Conservation (phyloP, 1,284 basidiomycete species). For the Neolentinus lepideus region DNA sequence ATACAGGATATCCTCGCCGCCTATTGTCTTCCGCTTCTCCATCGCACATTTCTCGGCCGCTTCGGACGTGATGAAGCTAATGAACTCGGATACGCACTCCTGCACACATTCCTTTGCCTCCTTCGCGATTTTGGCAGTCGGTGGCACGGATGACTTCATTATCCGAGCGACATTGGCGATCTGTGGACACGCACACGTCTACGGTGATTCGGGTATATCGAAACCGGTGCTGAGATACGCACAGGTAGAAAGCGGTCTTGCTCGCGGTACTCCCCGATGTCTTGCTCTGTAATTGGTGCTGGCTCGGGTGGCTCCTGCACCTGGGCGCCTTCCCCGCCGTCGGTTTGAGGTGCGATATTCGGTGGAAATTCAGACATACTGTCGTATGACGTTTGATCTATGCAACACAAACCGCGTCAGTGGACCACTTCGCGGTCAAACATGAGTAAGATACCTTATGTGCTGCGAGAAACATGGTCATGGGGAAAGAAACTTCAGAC, state of each 20-base stretch:
- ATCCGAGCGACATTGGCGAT: constrained; percentile 95
- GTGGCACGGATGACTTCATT: constrained; percentile 87
- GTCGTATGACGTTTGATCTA: neutral
- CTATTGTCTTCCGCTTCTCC: constrained; percentile 85
- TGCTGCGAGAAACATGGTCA: neutral
- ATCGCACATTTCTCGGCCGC: constrained; percentile 84
- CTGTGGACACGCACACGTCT: constrained; percentile 28
- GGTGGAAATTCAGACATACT: constrained; percentile 48
- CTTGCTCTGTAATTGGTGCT: constrained; percentile 79
- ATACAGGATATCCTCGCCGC: constrained; percentile 86
- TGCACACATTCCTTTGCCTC: constrained; percentile 97
- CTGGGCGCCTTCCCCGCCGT: constrained; percentile 32
- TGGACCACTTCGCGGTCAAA: too few species aligned
- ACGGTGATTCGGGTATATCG: neutral
- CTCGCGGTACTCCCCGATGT: constrained; percentile 87
- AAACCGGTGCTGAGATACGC: constrained; percentile 21
- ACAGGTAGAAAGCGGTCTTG: constrained; percentile 90
- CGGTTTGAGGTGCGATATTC: constrained; percentile 49
- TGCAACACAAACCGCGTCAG: too few species aligned
- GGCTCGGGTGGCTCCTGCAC: constrained; percentile 46
- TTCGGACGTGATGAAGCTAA: constrained; percentile 90
- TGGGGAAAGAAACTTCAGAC: neutral
- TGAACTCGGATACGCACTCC: constrained; percentile 95
- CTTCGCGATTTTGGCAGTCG: constrained; percentile 93
- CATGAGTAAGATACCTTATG: neutral